A percentile compares a stretch with the other conserved stretches of the same genome.
phyloP scores from a whole-genome alignment of 2,329 filamentous ascomycete species.

The Thielaviopsis ethacetica region DNA sequence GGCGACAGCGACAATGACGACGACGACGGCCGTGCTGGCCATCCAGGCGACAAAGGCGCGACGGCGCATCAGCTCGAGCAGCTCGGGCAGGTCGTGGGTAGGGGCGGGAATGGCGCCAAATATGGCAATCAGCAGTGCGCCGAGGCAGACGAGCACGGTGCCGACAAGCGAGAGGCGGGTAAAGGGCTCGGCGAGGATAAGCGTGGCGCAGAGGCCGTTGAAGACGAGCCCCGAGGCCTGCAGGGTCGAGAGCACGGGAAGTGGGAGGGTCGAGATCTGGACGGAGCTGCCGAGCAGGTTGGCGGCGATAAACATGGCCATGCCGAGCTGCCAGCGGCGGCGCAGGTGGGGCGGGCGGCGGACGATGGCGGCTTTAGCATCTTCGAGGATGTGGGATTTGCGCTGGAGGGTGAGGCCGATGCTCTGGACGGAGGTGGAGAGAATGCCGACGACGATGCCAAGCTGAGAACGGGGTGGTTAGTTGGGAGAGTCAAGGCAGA shows the following conservation, averaged over 20 bases:
- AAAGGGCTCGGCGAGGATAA: slow-evolving; percentile 86
- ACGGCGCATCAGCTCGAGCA: slow-evolving; percentile 58
- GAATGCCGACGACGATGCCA: slow-evolving; percentile 79
- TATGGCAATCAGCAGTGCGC: slow-evolving; percentile 80
- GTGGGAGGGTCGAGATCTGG: slow-evolving; percentile 87
- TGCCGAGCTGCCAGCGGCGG: slow-evolving; percentile 89
- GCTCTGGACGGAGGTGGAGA: slow-evolving; percentile 90
- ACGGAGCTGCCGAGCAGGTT: slow-evolving; percentile 92
- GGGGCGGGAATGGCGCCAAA: slow-evolving; percentile 92
- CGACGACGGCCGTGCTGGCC: slow-evolving; percentile 58
- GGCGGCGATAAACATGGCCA: slow-evolving; percentile 91
- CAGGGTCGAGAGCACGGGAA: slow-evolving; percentile 85
- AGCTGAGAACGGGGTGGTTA: slow-evolving; percentile 36
- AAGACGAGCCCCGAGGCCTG: slow-evolving; percentile 95
- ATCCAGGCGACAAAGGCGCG: slow-evolving; percentile 80
- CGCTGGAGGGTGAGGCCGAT: slow-evolving; percentile 89
- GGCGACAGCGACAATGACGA: slow-evolving; percentile 48
- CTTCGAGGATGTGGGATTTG: slow-evolving; percentile 95
- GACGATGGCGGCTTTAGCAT: slow-evolving; percentile 73
- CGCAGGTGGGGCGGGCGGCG: slow-evolving; percentile 77
- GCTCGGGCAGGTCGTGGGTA: slow-evolving; percentile 69
- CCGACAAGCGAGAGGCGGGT: slow-evolving; percentile 85
- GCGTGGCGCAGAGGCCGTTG: slow-evolving; percentile 91
- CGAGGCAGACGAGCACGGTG: slow-evolving; percentile 71
- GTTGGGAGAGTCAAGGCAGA: neutral